These are phyloP conservation scores for Jatropha podagrica DNA, from an alignment of 441 rosid species.

Conservation along the genomic window DNA sequence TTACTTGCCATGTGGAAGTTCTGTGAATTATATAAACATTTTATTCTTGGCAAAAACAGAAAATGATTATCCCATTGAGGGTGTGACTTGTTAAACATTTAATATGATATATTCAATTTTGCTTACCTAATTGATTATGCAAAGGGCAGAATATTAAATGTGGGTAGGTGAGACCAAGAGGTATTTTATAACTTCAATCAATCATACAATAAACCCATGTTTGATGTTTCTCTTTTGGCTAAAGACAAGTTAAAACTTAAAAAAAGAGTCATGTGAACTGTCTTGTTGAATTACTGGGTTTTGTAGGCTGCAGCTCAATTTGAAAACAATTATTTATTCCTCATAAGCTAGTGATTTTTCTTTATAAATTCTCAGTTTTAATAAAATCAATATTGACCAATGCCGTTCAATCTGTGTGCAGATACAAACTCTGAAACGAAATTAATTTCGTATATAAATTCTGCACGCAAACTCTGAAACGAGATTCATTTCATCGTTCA, in stretches of 20 bases:
- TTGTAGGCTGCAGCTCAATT: not conserved
- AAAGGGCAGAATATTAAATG: not conserved
- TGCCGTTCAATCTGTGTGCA: too few relatives aligned
- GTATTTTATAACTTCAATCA: not conserved
- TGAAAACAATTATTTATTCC: not conserved
- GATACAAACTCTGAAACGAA: too few relatives aligned
- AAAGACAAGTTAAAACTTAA: not conserved
- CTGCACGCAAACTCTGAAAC: too few relatives aligned
- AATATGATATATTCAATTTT: not conserved
- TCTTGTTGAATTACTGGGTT: not conserved
- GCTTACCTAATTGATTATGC: not conserved
- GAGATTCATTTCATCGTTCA: too few relatives aligned
- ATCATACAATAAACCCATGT: not conserved
- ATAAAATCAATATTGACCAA: too few relatives aligned
- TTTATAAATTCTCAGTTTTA: too few relatives aligned
- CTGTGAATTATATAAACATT: not conserved
- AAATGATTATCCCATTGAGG: not conserved
- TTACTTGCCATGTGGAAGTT: not conserved
- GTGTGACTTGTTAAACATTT: not conserved
- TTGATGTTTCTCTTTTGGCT: not conserved
- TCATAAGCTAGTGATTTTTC: too few relatives aligned
- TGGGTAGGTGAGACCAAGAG: not conserved
- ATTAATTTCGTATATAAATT: too few relatives aligned
- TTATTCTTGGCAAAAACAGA: not conserved
- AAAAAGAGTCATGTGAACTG: not conserved